Evolutionary conservation across 352 stramenopile species (phyloP), one percentile per base, ranked within the genome.

Genomic region (Globisporangium paddicum): DNA sequence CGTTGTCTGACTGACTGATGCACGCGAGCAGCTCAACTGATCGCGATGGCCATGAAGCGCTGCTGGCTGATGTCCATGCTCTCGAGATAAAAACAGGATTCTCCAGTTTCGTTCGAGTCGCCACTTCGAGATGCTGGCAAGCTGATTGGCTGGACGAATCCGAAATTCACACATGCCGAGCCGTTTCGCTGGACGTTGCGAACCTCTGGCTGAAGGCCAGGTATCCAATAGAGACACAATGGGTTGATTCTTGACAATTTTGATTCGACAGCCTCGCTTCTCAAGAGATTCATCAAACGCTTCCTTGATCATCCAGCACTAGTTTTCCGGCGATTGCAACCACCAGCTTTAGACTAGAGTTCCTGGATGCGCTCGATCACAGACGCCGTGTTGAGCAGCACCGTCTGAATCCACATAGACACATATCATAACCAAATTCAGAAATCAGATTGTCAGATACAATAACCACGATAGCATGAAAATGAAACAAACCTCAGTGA

Each of bases 401-500:
- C 63, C 7, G 55, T 63, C 53, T 69, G 45, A 16, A 18, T 52
- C 13, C 11, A 50, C 21, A n/a, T 16, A 52, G 0, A 25, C 9
- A 41, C 7, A 49, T 3, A 60, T 28, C 18, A 64, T 10, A 40
- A n/a, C n/a, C n/a, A n/a, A n/a, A n/a, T n/a, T n/a, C n/a, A n/a
- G n/a, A n/a, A n/a, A n/a, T n/a, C n/a, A 32, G 28, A 3, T 7
- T 6, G 28, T 32, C 3, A 32, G 28, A 32, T 32, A 32, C 3
- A 6, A 32, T n/a, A 32, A 32, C 28, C 28, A 32, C 3, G 28
- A 32, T 3, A 32, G 28, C 28, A 32, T 6, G 6, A 3, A 32
- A 32, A 5, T 55, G 30, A 1, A n/a, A 56, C 65, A 35, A 60
- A 79, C 71, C 66, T 73, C 50, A 55, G 66, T 71, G 26, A 73